phyloP scores from a whole-genome alignment of 1,139 yeast species.

The Meyerozyma guilliermondii region DNA sequence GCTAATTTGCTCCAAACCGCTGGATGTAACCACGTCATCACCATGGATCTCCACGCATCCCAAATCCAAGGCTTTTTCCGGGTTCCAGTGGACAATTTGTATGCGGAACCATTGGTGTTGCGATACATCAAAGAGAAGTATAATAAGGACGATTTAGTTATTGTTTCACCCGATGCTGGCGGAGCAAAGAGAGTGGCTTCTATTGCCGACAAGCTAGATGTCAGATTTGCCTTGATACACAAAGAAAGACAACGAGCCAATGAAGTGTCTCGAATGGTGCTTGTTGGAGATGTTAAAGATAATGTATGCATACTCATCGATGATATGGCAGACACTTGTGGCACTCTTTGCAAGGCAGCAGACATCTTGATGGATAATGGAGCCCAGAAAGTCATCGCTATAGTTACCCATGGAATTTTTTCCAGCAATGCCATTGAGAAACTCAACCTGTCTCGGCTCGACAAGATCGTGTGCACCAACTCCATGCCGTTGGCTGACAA shows the following conservation, averaged over 20 bases:
- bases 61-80: conserved; percentile 82
- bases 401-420: conserved; percentile 77
- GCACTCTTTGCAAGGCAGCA: conserved; percentile 74
- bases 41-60: conserved; percentile 81
- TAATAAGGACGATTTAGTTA: conserved; percentile 44
- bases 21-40: conserved; percentile 76
- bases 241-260: conserved; percentile 79
- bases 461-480: conserved; percentile 68
- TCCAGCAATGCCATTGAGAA: conserved; percentile 66
- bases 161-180: conserved; percentile 83
- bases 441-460: conserved; percentile 51
- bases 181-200: conserved; percentile 84
- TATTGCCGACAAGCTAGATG: conserved; percentile 69
- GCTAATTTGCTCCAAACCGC: conserved; percentile 76
- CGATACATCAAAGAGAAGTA: conserved; percentile 59
- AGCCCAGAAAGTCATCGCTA: conserved; percentile 71
- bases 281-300: conserved; percentile 71
- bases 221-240: conserved; percentile 75
- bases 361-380: conserved; percentile 56
- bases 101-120: conserved; percentile 74
- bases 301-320: conserved; percentile 70
- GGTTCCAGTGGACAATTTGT: conserved; percentile 76
- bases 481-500: conserved; percentile 66
- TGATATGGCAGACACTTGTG: conserved; percentile 86
- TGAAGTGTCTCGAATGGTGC: conserved; percentile 70